These are phyloP conservation scores for Cladosporium oxysporum DNA, from an alignment of 2,329 filamentous ascomycete species.

Conservation along the genomic window DNA sequence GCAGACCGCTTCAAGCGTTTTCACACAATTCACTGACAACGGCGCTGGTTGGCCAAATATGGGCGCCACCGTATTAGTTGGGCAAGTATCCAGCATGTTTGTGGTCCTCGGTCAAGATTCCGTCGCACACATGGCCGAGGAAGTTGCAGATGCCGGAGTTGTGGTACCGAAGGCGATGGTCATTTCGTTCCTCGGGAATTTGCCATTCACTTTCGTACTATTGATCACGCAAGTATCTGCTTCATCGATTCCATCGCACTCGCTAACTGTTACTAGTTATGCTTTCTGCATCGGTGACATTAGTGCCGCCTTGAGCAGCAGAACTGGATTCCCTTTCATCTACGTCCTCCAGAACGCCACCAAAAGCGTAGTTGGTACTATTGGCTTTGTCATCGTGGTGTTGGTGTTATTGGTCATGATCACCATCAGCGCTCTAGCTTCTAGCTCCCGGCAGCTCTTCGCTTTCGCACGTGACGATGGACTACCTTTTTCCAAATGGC, in stretches of 20 bases:
- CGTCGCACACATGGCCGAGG: slow-evolving; percentile 37
- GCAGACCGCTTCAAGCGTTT: slow-evolving; percentile 31
- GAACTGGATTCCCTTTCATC: slow-evolving; percentile 39
- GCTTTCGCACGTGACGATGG: no score
- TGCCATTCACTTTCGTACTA: slow-evolving; percentile 9
- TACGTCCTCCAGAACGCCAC: slow-evolving; percentile 38
- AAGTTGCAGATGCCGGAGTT: slow-evolving; percentile 7
- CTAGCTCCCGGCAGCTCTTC: slow-evolving; percentile 41
- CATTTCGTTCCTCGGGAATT: no score
- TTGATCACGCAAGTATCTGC: slow-evolving; percentile 21
- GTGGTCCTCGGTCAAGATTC: slow-evolving; percentile 29
- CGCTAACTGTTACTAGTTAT: slow-evolving; percentile 30
- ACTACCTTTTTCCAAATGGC: slow-evolving; percentile 25
- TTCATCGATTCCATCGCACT: slow-evolving; percentile 22
- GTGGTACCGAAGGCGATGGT: no score
- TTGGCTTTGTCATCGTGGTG: slow-evolving; percentile 31
- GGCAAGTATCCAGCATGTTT: slow-evolving; percentile 33
- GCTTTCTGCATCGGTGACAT: slow-evolving; percentile 35
- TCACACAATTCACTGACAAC: slow-evolving; percentile 40
- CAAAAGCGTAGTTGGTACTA: slow-evolving; percentile 21
- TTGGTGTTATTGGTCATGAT: slow-evolving; percentile 41
- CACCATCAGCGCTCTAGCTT: slow-evolving; percentile 42
- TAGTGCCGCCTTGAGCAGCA: slow-evolving; percentile 29
- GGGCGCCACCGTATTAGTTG: slow-evolving; percentile 35
- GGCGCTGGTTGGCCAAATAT: slow-evolving; percentile 41